Conservation (phyloP, 2,329 filamentous ascomycete genomes). For the Cladophialophora bantiana region DNA sequence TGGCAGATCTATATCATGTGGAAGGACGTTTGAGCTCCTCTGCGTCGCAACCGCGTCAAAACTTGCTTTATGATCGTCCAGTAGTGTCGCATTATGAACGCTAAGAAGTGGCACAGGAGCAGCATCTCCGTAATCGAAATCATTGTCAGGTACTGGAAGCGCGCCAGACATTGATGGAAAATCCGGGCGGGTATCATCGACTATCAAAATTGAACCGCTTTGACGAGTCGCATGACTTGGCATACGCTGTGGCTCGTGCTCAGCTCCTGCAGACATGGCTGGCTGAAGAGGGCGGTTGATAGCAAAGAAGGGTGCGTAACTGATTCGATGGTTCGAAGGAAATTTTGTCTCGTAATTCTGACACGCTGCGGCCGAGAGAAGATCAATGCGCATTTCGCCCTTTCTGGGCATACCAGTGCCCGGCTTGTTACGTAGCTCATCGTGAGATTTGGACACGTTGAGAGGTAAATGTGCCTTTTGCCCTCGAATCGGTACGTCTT, state of each 20-base stretch:
- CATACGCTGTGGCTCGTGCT: constrained; percentile 43
- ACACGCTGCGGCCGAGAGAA: constrained; percentile 78
- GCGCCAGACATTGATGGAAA: constrained; percentile 51
- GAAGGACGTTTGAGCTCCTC: constrained; percentile 35
- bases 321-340: constrained; percentile 46
- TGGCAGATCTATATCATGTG: constrained; percentile 17
- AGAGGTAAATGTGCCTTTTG: constrained; percentile 51
- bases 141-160: constrained; percentile 29
- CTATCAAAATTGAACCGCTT: constrained; percentile 90
- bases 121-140: not conserved
- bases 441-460: constrained; percentile 54
- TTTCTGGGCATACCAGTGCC: constrained; percentile 44
- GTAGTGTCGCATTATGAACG: not conserved
- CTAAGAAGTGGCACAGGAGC: constrained; percentile 6
- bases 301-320: constrained; percentile 30
- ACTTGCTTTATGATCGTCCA: constrained; percentile 22
- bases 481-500: constrained; percentile 37
- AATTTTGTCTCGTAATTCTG: constrained; percentile 82
- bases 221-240: constrained; percentile 71
- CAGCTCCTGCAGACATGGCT: constrained; percentile 3
- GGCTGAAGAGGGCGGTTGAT: constrained; percentile 26
- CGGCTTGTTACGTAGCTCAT: constrained; percentile 52
- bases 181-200: constrained; percentile 62
- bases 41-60: constrained; percentile 33
- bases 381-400: constrained; percentile 73